Base-by-base conservation (phyloP, 2,329 filamentous ascomycete genomes). In the Cercospora janseana region DNA sequence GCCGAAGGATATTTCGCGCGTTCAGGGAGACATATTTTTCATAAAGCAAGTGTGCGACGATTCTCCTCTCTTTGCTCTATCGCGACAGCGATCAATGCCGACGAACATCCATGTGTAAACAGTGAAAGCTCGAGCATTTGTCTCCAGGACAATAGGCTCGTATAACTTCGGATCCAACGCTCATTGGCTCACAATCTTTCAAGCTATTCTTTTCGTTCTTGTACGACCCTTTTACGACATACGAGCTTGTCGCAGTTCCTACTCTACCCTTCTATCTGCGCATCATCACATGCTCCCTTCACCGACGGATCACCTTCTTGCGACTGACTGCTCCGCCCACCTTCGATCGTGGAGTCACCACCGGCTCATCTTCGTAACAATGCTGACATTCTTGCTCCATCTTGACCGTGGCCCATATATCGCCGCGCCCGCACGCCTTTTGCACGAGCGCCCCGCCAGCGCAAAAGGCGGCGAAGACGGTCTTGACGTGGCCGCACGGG, bases 401-500 rank as follows among this genome's bases (percentile, higher is more conserved):
- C 52, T 64, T 63, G 16, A 70, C 54, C 6, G 62, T 69, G 8
- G 64, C 63, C 65, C 66, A 69, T 47, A 70, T 70, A 20, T 69
- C 66, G 27, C 62, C 63, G 20, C 55, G 44, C 2, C 55, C 56
- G 54, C 68, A 70, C 2, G 62, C 52, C 16, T 58, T 61, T 55
- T 69, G 68, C 29, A 63, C 53, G 6, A 70, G 49, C 4, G 64
- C 64, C 8, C 60, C 66, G 6, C 56, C 49, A 0, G 64, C 43
- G 51, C 67, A 70, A 55, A 64, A 66, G 16, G 57, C 60, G 13
- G 67, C 65, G 49, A 69, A 69, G 43, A 70, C 63, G 8, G 64
- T 73, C 49, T 66, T 63, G 12, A 70, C 72, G 59, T 75, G 73
- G 35, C 72, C 72, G 60, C 73, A 75, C 10, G 63, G 60, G 63